Evolutionary conservation across 345 rosid species (phyloP).

Genomic region (Geranium rotundifolium): DNA sequence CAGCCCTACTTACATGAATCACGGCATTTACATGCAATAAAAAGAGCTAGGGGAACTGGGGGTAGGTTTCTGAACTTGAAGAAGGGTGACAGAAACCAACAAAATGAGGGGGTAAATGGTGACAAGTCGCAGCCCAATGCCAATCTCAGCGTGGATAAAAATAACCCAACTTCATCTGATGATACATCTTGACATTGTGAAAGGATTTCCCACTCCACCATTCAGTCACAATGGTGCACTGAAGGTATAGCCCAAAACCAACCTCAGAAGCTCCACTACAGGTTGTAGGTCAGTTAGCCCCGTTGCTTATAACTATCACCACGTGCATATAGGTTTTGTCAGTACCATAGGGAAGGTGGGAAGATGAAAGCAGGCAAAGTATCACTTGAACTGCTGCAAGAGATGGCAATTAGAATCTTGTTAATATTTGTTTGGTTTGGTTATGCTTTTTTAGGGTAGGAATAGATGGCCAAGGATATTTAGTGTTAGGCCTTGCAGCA

Average conservation of each 20-base stretch:
- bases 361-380: background rate
- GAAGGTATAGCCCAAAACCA: background rate
- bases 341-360: background rate
- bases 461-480: background rate
- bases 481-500: background rate
- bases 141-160: constrained; percentile 50
- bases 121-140: constrained; percentile 50
- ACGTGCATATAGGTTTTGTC: background rate
- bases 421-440: no score
- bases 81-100: constrained; percentile 38
- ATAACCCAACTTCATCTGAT: constrained; percentile 29
- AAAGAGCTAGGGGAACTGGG: constrained; percentile 90
- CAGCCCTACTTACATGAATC: constrained; percentile 99
- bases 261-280: background rate
- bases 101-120: constrained; percentile 33
- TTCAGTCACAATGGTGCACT: background rate
- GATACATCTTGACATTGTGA: constrained; percentile 26
- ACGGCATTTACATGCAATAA: constrained; percentile 86
- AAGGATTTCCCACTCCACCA: background rate
- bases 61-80: constrained; percentile 85
- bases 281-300: background rate
- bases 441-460: background rate
- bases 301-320: background rate
- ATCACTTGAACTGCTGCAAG: background rate
- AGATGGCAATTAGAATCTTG: background rate